phyloP scores from a whole-genome alignment of 805 yeast genomes.

The Blastobotrys peoriensis region DNA sequence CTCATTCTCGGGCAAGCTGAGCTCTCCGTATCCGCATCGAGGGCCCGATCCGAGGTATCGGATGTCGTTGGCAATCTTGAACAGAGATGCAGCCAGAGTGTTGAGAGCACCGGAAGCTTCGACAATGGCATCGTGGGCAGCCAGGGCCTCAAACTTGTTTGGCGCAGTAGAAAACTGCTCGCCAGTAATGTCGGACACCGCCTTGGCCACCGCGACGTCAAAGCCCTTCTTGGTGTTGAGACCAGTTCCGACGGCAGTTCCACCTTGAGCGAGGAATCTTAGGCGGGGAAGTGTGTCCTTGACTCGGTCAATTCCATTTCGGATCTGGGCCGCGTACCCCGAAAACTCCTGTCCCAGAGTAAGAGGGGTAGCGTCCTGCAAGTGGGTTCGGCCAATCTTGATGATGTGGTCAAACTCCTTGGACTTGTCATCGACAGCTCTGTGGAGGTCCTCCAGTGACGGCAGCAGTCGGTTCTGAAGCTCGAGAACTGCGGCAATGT shows the following conservation, averaged over 20 bases:
- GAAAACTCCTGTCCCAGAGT: slow-evolving; percentile 97
- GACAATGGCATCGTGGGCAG: slow-evolving; percentile 97
- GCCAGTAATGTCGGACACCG: slow-evolving; percentile 82
- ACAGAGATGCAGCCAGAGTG: slow-evolving; percentile 88
- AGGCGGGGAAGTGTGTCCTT: slow-evolving; percentile 71
- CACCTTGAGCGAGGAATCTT: slow-evolving; percentile 92
- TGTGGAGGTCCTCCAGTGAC: slow-evolving; percentile 68
- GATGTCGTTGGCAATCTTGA: slow-evolving; percentile 96
- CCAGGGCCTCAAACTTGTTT: slow-evolving; percentile 97
- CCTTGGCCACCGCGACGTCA: slow-evolving; percentile 78
- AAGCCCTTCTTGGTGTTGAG: slow-evolving; percentile 90
- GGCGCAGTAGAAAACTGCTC: slow-evolving; percentile 90
- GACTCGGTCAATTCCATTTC: slow-evolving; percentile 85
- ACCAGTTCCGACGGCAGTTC: slow-evolving; percentile 99
- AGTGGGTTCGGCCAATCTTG: slow-evolving; percentile 98
- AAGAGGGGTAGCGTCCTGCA: slow-evolving; percentile 98
- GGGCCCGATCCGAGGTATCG: slow-evolving; percentile 99
- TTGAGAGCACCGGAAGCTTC: slow-evolving; percentile 97
- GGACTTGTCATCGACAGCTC: slow-evolving; percentile 68
- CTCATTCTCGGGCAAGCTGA: slow-evolving; percentile 93
- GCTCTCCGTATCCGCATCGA: slow-evolving; percentile 98
- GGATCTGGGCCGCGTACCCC: slow-evolving; percentile 90
- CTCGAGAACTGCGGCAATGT: slow-evolving; percentile 95
- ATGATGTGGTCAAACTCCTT: slow-evolving; percentile 84
- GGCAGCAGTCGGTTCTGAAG: slow-evolving; percentile 73